Conservation (phyloP, 768 basidiomycete genomes). For the Hericium coralloides region DNA sequence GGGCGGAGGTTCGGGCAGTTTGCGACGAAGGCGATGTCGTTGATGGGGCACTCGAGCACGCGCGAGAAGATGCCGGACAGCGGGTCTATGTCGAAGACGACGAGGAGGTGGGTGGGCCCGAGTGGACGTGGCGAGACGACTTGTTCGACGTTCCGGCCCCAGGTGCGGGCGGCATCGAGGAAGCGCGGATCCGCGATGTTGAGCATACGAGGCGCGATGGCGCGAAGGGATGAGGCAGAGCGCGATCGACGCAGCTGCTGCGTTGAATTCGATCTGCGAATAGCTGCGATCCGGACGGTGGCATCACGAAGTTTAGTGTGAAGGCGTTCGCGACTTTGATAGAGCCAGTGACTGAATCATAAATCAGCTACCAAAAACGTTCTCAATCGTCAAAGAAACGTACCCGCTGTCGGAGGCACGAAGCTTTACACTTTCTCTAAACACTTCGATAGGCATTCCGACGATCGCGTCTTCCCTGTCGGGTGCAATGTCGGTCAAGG, state of each 20-base stretch:
- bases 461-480: background rate
- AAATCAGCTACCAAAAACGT: background rate
- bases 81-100: background rate
- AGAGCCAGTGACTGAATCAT: background rate
- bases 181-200: background rate
- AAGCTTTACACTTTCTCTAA: background rate
- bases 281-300: background rate
- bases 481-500: background rate
- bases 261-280: background rate
- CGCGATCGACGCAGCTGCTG: background rate
- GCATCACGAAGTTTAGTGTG: background rate
- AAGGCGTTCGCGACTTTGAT: background rate
- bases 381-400: background rate
- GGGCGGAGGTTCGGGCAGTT: background rate
- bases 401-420: background rate
- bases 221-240: background rate
- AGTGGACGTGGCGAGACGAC: background rate
- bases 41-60: background rate
- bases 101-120: slow-evolving; percentile 1
- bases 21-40: background rate
- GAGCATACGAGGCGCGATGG: background rate
- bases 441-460: background rate
- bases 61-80: background rate
- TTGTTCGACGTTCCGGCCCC: background rate
- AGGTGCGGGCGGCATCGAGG: background rate